These are phyloP conservation scores for Suhomyces wounanorum DNA, from an alignment of 1,139 yeast species.

Conservation along the genomic window DNA sequence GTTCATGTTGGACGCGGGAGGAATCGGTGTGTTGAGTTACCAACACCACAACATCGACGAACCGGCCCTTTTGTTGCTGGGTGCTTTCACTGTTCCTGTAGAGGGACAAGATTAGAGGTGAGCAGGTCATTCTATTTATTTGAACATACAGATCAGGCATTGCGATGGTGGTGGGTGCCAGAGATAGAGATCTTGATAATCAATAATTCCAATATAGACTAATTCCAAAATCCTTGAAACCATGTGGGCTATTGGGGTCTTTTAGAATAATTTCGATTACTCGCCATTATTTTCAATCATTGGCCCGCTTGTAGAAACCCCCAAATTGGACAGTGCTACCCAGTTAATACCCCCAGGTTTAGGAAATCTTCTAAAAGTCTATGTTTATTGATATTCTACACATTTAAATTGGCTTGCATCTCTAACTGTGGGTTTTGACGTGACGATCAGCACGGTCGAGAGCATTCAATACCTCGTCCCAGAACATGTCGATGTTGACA, in stretches of 20 bases:
- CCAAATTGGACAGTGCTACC: no score
- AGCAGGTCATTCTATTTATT: background rate
- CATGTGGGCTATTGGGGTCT: no score
- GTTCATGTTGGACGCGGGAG: slow-evolving; percentile 90
- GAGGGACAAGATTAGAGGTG: slow-evolving; percentile 33
- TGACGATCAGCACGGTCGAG: slow-evolving; percentile 28
- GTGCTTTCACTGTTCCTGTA: slow-evolving; percentile 75
- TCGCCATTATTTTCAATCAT: no score
- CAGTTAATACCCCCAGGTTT: no score
- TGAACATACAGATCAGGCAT: background rate
- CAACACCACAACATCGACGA: slow-evolving; percentile 83
- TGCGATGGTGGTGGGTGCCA: background rate
- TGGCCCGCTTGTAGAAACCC: no score
- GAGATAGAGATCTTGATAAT: background rate
- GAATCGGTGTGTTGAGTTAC: slow-evolving; percentile 88
- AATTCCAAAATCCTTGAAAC: no score
- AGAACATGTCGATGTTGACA: slow-evolving; percentile 51
- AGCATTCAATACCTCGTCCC: slow-evolving; percentile 51
- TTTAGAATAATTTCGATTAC: no score
- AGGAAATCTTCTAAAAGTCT: background rate
- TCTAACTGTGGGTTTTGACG: background rate
- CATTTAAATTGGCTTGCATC: background rate
- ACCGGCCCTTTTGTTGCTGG: slow-evolving; percentile 81
- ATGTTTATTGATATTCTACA: background rate
- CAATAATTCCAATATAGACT: background rate